These are phyloP conservation scores for Hyphopichia fennica DNA, from an alignment of 1,139 yeast species.

Conservation along the genomic window DNA sequence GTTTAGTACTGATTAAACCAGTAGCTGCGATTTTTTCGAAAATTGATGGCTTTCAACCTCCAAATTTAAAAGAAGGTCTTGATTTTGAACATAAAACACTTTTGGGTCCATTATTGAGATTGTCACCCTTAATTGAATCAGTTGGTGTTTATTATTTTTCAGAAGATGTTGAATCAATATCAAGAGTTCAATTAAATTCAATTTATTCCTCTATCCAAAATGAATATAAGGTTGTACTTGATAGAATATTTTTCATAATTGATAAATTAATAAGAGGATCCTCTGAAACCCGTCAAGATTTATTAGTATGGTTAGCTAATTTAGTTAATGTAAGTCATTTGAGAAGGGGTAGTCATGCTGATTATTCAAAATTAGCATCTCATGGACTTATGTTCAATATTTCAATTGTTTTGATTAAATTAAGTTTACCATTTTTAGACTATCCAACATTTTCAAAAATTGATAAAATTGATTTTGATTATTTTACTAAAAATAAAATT, in stretches of 20 bases:
- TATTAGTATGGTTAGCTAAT: conserved; percentile 68
- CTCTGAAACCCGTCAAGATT: conserved; percentile 55
- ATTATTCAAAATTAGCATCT: conserved; percentile 62
- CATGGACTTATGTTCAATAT: conserved; percentile 85
- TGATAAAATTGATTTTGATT: conserved; percentile 70
- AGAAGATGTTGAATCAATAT: conserved; percentile 35
- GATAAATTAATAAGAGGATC: conserved; percentile 82
- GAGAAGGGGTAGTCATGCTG: conserved; percentile 84
- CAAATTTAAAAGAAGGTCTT: conserved; percentile 38
- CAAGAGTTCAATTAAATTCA: conserved; percentile 44
- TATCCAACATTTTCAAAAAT: conserved; percentile 59
- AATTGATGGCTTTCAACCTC: conserved; percentile 55
- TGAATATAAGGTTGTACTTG: conserved; percentile 57
- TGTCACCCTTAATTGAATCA: conserved; percentile 64
- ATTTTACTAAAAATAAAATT: conserved; percentile 53
- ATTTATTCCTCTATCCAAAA: conserved; percentile 58
- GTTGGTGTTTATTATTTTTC: conserved; percentile 49
- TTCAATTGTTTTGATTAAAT: conserved; percentile 61
- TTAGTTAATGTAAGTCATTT: conserved; percentile 80
- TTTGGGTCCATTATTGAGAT: conserved; percentile 72
- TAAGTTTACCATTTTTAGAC: conserved; percentile 84
- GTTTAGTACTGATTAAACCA: conserved; percentile 58
- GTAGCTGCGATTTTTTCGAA: conserved; percentile 63
- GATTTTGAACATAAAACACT: conserved; percentile 62
- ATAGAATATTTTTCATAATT: conserved; percentile 64